A percentile compares a stretch with the other conserved stretches of the same genome.
These are phyloP conservation scores for Digitaria exilis DNA, from an alignment of 202 grass and related monocot species.

Conservation along the genomic window DNA sequence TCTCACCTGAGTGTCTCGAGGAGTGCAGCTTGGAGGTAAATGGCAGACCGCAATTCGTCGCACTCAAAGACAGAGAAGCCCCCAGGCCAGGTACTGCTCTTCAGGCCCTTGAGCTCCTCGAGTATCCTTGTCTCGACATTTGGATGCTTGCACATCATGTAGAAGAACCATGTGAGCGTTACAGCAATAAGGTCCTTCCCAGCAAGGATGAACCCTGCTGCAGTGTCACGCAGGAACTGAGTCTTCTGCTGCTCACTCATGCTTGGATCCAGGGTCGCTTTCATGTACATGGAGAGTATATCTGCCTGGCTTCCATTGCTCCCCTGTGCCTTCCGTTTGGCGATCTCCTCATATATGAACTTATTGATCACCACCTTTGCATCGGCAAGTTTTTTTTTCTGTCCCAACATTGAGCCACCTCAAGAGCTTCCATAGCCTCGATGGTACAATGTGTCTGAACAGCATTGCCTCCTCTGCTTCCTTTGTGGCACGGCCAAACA, in stretches of 20 bases:
- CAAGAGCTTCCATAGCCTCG: slow-evolving; percentile 66
- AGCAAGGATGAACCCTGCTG: slow-evolving; percentile 47
- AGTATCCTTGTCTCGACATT: slow-evolving; percentile 58
- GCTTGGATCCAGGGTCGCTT: slow-evolving; percentile 20
- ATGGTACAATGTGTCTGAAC: slow-evolving; percentile 48
- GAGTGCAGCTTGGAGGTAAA: slow-evolving; percentile 62
- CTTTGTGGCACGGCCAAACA: slow-evolving; percentile 59
- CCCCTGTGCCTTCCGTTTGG: slow-evolving; percentile 45
- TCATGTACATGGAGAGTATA: slow-evolving; percentile 59
- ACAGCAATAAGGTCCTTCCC: slow-evolving; percentile 60
- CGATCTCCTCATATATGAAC: slow-evolving; percentile 58
- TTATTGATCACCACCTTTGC: slow-evolving; percentile 51
- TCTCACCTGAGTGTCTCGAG: slow-evolving; percentile 63
- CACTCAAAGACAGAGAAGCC: slow-evolving; percentile 48
- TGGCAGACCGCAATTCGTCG: slow-evolving; percentile 38
- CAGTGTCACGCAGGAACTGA: slow-evolving; percentile 53
- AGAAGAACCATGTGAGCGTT: slow-evolving; percentile 65
- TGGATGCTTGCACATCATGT: slow-evolving; percentile 55
- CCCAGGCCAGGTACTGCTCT: slow-evolving; percentile 22
- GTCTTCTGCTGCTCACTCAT: slow-evolving; percentile 30
- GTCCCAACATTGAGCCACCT: slow-evolving; percentile 52
- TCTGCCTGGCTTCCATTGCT: slow-evolving; percentile 31
- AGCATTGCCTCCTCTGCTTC: slow-evolving; percentile 49
- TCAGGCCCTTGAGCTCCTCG: slow-evolving; percentile 40
- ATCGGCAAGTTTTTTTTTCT: slow-evolving; percentile 65